Base-by-base conservation (phyloP, 176 grass and related monocot genomes). In the Musa schizocarpa region DNA sequence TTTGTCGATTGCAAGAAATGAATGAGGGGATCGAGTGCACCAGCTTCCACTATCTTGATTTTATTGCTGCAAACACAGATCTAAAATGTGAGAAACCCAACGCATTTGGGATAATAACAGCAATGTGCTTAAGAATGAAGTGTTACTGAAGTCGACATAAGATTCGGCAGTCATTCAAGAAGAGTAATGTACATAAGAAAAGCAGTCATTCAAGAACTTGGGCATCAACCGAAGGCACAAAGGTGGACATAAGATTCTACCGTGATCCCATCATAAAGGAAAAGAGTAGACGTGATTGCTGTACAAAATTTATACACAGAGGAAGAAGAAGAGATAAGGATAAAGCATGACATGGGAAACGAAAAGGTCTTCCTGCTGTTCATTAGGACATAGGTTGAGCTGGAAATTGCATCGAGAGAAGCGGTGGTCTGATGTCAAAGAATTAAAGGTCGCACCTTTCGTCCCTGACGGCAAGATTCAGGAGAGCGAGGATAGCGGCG, bases 31-130 rank as follows among this genome's bases (percentile, higher is more conserved):
- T 85, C 80, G 23, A 93, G 86, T 48, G 88, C 90, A 48, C 86
- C 94, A 13, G 86, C 84, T 73, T 93, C 82, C 48, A 97, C 82
- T 75, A 97, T 97, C 79, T 79, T 89, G 50, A 81, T 87, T 74
- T 97, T 97, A 73, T 97, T 97, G 83, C 94, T 97, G 90, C 79
- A 83, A 77, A 65, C 16, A 50, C 56, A 58, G 50, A 70, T 29
- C 5, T 61, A 19, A 61, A 61, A 61, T 61, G 13, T 7, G 6
- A 61, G 16, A 61, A n/a, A 61, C 7, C 16, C 19, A 61, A 19
- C 57, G 21, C 26, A 27, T 2, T 27, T 2, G 26, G 1, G 1
- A 27, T 27, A 2, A 27, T 27, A 27, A 27, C 1, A 27, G 26
- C 26, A 27, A 27, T 27, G 26, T 27, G 26, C 26, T 27, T 27